Conservation (phyloP, 805 yeast genomes). For the Yamadazyma scolyti region DNA sequence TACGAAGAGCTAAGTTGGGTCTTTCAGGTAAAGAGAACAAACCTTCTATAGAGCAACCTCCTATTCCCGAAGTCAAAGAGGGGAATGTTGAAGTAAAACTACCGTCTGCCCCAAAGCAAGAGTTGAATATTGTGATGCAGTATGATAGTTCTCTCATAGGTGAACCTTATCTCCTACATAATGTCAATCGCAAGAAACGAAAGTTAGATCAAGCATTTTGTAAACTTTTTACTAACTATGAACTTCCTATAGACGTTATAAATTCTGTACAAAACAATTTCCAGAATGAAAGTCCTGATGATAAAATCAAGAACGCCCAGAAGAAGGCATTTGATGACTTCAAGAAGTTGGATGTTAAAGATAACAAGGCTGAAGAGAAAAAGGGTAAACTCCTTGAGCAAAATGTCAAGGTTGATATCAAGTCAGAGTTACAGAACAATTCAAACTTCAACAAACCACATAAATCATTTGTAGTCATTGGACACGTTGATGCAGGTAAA, state of each 20-base stretch:
- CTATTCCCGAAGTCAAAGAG: too few relatives aligned
- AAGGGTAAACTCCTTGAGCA: conserved; percentile 8
- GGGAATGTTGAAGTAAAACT: too few relatives aligned
- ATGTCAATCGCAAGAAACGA: conserved; percentile 15
- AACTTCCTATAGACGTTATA: conserved; percentile 26
- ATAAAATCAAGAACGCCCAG: conserved; percentile 59
- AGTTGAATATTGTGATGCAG: too few relatives aligned
- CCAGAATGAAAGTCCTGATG: conserved; percentile 79
- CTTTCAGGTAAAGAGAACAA: too few relatives aligned
- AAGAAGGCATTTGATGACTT: conserved; percentile 36
- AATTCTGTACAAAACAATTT: conserved; percentile 52
- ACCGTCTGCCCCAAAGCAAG: too few relatives aligned
- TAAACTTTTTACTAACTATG: conserved; percentile 40
- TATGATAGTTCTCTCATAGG: conserved; percentile 7
- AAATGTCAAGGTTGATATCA: conserved; percentile 34
- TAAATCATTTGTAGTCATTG: conserved; percentile 74
- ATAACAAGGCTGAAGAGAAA: conserved; percentile 6
- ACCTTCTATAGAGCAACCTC: too few relatives aligned
- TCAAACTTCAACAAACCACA: conserved; percentile 44
- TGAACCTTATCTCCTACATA: conserved; percentile 2
- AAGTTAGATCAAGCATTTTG: conserved; percentile 18
- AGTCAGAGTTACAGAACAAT: conserved; percentile 31
- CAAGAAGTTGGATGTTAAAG: conserved; percentile 21
- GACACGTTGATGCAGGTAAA: conserved; percentile 86
- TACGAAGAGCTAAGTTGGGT: too few relatives aligned